Evolutionary conservation across 2,329 filamentous ascomycete species (phyloP), one percentile per base, ranked within the genome.

Genomic region (Trichoderma harzianum): DNA sequence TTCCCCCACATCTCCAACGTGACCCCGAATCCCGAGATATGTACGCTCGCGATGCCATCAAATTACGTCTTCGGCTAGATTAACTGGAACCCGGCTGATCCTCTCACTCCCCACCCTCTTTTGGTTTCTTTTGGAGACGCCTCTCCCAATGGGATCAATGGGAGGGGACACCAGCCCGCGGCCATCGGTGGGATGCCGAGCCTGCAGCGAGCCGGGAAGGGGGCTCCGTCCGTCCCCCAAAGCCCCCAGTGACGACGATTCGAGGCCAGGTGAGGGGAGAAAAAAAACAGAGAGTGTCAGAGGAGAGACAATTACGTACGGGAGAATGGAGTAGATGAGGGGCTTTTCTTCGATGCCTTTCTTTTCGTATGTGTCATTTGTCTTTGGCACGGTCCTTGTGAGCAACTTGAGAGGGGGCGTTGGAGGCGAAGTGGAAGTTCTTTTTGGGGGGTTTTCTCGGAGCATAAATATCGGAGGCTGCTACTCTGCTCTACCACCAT

Each of bases 1-100:
- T 16, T 12, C 30, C 65, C 51, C 64, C 64, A 67, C 64, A 68
- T 68, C 65, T 68, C 65, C 65, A 68, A 68, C 64, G 7, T 21
- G 47, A 32, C 65, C 65, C 65, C 65, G 65, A 68, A 68, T 60
- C 65, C 65, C 65, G 65, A 68, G 65, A 68, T 68, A 68, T 60
- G 65, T 68, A 47, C 65, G 55, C 36, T 21, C 14, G 32, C 51
- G 34, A 43, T 55, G 63, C 43, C 63, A 39, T 32, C 64, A 64
- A 28, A 58, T 57, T 57, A 58, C 65, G 53, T 47, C 65, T 47
- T 68, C 55, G 65, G 65, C 65, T 58, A 43, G 53, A 68, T 43
- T 39, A 43, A 58, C 24, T 68, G 51, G 51, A 57, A 39, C 64
- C 51, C 64, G 64, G 24, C 21, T 43, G 18, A 28, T 28, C 62